Percentiles rank a stretch among this genome's conserved stretches.
phyloP scores from a whole-genome alignment of 2,329 filamentous ascomycete species.

The Arthroderma sp. region DNA sequence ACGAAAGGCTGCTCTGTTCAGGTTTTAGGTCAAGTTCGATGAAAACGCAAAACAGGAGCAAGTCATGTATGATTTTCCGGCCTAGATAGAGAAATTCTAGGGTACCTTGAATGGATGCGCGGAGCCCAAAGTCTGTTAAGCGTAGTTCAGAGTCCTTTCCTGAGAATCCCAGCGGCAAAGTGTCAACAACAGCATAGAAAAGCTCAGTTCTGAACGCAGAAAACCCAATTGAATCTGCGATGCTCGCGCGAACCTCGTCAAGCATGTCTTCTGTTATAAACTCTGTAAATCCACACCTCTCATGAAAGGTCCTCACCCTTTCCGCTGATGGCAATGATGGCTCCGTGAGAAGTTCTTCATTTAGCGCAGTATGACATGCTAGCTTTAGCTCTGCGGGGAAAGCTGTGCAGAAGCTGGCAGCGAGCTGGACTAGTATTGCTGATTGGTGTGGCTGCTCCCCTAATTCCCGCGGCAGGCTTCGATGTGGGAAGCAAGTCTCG shows the following conservation, averaged over 20 bases:
- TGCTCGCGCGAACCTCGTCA: conserved; percentile 50
- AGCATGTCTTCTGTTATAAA: conserved; percentile 74
- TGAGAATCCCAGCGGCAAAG: conserved; percentile 31
- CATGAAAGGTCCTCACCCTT: conserved; percentile 64
- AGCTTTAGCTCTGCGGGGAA: conserved; percentile 58
- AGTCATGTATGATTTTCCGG: conserved; percentile 62
- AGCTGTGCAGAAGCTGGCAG: conserved; percentile 53
- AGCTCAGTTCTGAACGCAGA: conserved; percentile 35
- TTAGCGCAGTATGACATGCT: conserved; percentile 53
- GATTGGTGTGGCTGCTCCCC: conserved; percentile 42
- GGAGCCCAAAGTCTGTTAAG: conserved; percentile 61
- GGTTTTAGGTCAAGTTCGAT: conserved; percentile 72
- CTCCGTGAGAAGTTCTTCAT: conserved; percentile 62
- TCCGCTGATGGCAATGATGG: conserved; percentile 56
- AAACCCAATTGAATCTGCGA: conserved; percentile 52
- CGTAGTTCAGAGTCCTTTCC: conserved; percentile 29
- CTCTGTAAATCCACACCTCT: conserved; percentile 62
- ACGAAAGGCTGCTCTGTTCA: conserved; percentile 51
- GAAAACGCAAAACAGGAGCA: conserved; percentile 71
- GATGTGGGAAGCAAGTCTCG: conserved; percentile 30
- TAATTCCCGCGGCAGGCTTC: conserved; percentile 32
- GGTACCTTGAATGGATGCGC: conserved; percentile 58
- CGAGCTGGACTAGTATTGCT: conserved; percentile 54
- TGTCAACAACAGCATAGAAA: conserved; percentile 39
- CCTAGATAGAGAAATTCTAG: conserved; percentile 66